Evolutionary conservation across 164 flowering plant genomes (phyloP).

Genomic region (Amborella trichopoda): DNA sequence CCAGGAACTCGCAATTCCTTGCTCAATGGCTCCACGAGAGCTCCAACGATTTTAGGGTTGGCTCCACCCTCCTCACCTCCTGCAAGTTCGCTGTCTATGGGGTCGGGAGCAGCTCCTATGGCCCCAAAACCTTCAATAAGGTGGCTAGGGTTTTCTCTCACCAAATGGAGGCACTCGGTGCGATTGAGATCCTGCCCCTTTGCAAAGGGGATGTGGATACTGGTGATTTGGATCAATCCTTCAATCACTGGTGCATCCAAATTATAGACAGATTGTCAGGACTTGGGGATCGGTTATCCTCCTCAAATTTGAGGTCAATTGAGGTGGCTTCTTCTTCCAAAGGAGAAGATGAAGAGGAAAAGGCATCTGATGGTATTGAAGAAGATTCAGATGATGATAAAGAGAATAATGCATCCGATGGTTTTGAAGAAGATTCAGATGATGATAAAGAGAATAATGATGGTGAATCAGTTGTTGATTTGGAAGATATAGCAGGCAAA

Average conservation of each 20-base stretch:
- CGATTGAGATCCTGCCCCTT: constrained; percentile 39
- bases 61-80: constrained; percentile 40
- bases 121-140: constrained; percentile 47
- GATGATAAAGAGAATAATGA: constrained; percentile 22
- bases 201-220: constrained; percentile 72
- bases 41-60: constrained; percentile 77
- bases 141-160: constrained; percentile 47
- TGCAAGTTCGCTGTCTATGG: constrained; percentile 84
- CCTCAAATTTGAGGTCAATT: constrained; percentile 15
- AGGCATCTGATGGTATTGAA: background rate
- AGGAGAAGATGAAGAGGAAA: constrained; percentile 9
- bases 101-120: constrained; percentile 75
- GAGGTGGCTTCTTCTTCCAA: constrained; percentile 13
- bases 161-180: constrained; percentile 58
- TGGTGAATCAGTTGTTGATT: constrained; percentile 54
- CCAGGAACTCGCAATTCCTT: constrained; percentile 39
- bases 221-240: constrained; percentile 60
- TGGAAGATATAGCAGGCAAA: constrained; percentile 93
- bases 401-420: too few species aligned
- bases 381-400: background rate
- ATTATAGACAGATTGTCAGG: too few species aligned
- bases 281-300: too few species aligned
- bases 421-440: too few species aligned
- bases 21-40: constrained; percentile 75
- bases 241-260: constrained; percentile 73